These are phyloP conservation scores for Helianthus annuus DNA, from an alignment of 129 eudicot genomes.

Conservation along the genomic window HanXRQr2.0-SUNRISE NC_035446.2:88369039-88369538, in stretches of 20 bases:
- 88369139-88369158: constrained; percentile 38
- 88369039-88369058: no score
- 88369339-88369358: constrained; percentile 51
- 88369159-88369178: constrained; percentile 53
- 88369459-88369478: no score
- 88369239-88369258: constrained; percentile 52
- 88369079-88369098: no score
- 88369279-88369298: constrained; percentile 10
- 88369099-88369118: neutral
- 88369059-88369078: no score
- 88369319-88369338: constrained; percentile 43
- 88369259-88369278: constrained; percentile 43
- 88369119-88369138: neutral
- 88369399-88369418: no score
- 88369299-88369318: constrained; percentile 50
- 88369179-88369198: constrained; percentile 59
- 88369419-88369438: no score
- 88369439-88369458: no score
- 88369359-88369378: neutral
- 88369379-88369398: neutral
- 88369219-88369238: constrained; percentile 55
- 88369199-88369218: constrained; percentile 45
- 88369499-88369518: no score
- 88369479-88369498: no score
- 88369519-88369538: no score